Evolutionary conservation across 129 eudicot species (phyloP), one percentile per base, ranked within the genome.

Genomic region (Lactuca saligna): DNA sequence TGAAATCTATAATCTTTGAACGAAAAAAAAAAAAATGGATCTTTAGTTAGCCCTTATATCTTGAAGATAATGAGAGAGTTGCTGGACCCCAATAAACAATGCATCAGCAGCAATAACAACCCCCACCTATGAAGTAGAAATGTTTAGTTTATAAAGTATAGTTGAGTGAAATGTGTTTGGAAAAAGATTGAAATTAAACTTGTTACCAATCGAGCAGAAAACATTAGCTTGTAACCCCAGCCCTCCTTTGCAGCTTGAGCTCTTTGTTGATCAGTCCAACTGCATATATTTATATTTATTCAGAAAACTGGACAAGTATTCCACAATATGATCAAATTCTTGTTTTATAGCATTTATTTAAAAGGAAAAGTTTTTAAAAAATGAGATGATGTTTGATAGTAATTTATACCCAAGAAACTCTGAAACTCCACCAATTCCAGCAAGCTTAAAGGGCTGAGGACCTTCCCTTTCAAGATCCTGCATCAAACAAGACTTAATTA

Each of bases 261-360:
- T 81, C 97, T 83, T 80, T 94, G 99, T 60, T 89, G 99, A 78
- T 89, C 98, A 0, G 97, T 94, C 97, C 97, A 94, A 71, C 99
- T 94, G 82, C 51, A 72, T 25, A 58, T 20, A 20, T 20, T 20
- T 20, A 20, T 20, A 20, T 20, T 20, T 20, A 20, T 58, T 66
- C 64, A 69, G 63, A 29, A 69, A 51, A 69, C 54, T 60, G 15
- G 31, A 42, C 2, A 42, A 8, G 49, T 0, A 8, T 8, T 8
- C 29, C 29, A 14, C n/a, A 3, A 7, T 56, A 5, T 11, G 50
- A 71, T 48, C 38, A 37, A 34, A 12, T 12, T 17, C 8, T 71
- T 71, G n/a, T 33, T 20, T 16, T 58, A 15, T 48, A 71, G 50
- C 51, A 16, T 46, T 4, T 44, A 48, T 59, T 53, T 66, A 55